Percentiles rank a stretch among this genome's conserved stretches.
Conservation (phyloP, 2,329 filamentous ascomycete species). For the Colletotrichum tanaceti region DNA sequence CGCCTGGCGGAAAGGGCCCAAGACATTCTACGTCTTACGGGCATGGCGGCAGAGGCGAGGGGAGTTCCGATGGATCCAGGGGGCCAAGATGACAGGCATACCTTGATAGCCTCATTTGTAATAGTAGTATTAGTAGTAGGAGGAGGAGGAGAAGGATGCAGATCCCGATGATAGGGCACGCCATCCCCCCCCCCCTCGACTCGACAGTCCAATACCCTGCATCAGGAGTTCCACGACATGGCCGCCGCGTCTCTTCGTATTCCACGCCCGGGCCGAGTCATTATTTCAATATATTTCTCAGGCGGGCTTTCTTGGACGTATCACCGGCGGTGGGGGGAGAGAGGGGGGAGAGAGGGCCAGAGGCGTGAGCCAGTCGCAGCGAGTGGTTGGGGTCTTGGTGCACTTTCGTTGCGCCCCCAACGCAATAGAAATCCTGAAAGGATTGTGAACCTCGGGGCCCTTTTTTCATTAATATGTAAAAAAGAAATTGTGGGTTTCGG, state of each 20-base stretch:
- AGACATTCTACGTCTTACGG: background rate
- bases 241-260: constrained; percentile 22
- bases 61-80: constrained; percentile 9
- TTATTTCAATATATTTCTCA: background rate
- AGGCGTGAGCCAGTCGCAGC: constrained; percentile 18
- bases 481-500: too few relatives aligned
- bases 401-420: constrained; percentile 10
- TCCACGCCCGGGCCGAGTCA: constrained; percentile 24
- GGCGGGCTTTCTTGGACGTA: constrained; percentile 20
- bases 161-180: background rate
- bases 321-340: constrained; percentile 7
- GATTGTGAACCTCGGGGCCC: constrained; percentile 9
- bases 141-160: too few relatives aligned
- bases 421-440: constrained; percentile 25
- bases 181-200: background rate
- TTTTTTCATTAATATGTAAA: background rate
- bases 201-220: background rate
- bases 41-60: background rate
- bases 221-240: constrained; percentile 28
- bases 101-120: too few relatives aligned
- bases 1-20: constrained; percentile 5
- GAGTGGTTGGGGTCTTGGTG: constrained; percentile 18
- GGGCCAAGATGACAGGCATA: background rate
- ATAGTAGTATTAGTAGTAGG: too few relatives aligned
- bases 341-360: background rate